Conservation (phyloP, 805 yeast species). For the Candida khao-thaluensis region DNA sequence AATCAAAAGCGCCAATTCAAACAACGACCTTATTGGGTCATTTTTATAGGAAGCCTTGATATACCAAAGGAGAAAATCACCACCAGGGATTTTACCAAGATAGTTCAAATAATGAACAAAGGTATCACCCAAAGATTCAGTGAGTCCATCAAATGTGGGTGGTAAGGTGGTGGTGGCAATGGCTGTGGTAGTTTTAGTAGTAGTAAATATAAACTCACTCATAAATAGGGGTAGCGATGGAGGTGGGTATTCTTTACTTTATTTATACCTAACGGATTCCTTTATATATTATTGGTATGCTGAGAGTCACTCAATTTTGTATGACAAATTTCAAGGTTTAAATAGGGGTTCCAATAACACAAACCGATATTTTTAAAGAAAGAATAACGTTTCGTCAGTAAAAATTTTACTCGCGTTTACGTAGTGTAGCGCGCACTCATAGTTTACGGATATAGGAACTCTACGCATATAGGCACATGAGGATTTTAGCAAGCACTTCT, state of each 20-base stretch:
- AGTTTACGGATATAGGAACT: no score
- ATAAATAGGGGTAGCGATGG: constrained; percentile 8
- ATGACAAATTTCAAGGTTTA: no score
- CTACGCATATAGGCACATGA: no score
- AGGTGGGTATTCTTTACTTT: not conserved
- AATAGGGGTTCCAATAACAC: no score
- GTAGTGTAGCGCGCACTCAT: no score
- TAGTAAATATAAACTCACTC: constrained; percentile 18
- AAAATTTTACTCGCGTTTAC: constrained; percentile 2
- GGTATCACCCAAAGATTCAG: constrained; percentile 31
- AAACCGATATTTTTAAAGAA: no score
- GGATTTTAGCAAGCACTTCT: no score
- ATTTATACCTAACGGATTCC: not conserved
- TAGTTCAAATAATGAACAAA: constrained; percentile 36
- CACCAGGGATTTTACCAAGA: constrained; percentile 52
- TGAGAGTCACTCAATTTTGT: no score
- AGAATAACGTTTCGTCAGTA: not conserved
- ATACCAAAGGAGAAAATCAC: constrained; percentile 61
- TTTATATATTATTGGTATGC: no score
- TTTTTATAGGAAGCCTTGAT: constrained; percentile 84
- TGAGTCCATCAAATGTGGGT: constrained; percentile 38
- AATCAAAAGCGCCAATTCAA: constrained; percentile 72
- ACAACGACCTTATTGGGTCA: constrained; percentile 86
- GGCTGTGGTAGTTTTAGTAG: constrained; percentile 28
- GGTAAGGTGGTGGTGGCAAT: constrained; percentile 30